Evolutionary conservation across 2,329 filamentous ascomycete genomes (phyloP).

Genomic region (Sarocladium brachiariae): DNA sequence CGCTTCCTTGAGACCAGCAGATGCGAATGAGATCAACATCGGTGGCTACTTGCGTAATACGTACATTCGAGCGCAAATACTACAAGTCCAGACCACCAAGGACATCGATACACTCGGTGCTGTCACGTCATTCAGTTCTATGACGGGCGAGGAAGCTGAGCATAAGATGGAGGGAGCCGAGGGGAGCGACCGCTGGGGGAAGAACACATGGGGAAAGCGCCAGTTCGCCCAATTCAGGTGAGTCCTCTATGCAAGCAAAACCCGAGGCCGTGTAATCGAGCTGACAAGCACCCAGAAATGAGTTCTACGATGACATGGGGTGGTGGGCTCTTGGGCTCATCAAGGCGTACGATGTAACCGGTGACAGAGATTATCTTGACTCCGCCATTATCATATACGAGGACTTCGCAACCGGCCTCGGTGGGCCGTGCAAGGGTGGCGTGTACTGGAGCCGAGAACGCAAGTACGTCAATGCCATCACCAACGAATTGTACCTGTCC

Average conservation of each 20-base stretch:
- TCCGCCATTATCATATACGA: conserved; percentile 47
- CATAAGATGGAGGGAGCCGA: neutral
- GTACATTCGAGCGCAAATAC: conserved; percentile 36
- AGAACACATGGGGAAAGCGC: conserved; percentile 16
- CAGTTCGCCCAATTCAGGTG: conserved; percentile 19
- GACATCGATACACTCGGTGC: conserved; percentile 27
- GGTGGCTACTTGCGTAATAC: conserved; percentile 36
- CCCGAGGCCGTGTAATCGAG: too few species aligned
- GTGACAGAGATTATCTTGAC: conserved; percentile 44
- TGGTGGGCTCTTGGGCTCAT: conserved; percentile 59
- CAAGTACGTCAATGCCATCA: conserved; percentile 46
- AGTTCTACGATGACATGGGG: conserved; percentile 54
- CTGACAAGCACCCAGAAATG: too few species aligned
- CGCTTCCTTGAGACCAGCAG: conserved; percentile 25
- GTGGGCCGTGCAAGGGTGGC: conserved; percentile 43
- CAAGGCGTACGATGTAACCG: conserved; percentile 47
- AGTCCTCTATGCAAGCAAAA: conserved; percentile 22
- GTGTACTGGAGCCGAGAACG: conserved; percentile 50
- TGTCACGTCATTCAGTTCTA: conserved; percentile 30
- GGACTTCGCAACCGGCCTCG: conserved; percentile 43
- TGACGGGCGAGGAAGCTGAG: conserved; percentile 17
- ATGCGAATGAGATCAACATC: conserved; percentile 31
- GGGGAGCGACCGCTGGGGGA: neutral
- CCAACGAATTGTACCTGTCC: conserved; percentile 51
- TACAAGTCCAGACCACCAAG: conserved; percentile 31